Base-by-base conservation (phyloP, 345 rosid genomes). In the Ceriops tagal region DNA sequence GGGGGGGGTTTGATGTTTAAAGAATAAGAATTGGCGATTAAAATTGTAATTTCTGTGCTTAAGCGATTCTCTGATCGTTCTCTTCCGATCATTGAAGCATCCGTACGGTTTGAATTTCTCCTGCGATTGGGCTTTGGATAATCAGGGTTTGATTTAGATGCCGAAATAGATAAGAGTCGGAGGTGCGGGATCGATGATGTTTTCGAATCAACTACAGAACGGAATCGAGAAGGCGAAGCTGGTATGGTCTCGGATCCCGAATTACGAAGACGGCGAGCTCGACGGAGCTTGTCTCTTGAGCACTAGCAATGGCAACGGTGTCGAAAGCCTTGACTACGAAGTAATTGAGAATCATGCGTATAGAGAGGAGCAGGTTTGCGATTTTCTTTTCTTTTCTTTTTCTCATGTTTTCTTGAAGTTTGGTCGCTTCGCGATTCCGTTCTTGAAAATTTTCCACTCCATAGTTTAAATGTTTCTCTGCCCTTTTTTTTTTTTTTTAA, bases 301-400 rank as follows among this genome's bases (percentile, higher is more conserved):
- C 35, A 58, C 57, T 4, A 64, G 81, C 49, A 75, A 76, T 67
- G 83, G 79, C 8, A 73, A 74, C 56, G 73, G 71, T 53, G 92
- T 86, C 11, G 91, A 88, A 74, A 93, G 99, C 63, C 99, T 95
- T 53, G 99, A 95, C 61, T 95, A 95, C 46, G 97, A 90, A 81
- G 97, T 92, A 31, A 83, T 92, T 61, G 99, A 95, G 88, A 95
- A 95, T 81, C 60, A 86, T 34, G 97, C 93, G 15, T 95, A 95
- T 72, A 80, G 99, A 77, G 93, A 95, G 83, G 96, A 95, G 53
- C 97, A 78, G 88, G 98, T 93, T 52, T 9, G 28, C 58, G 53
- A 16, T 47, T 35, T 63, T 66, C 66, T 32, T 68, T 67, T 6
- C 20, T 47, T 35, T 63, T 35, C n/a, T 49, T 13, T 64, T 7